Evolutionary conservation across 805 yeast species (phyloP).

Genomic region (Pichia gijzeniarum): DNA sequence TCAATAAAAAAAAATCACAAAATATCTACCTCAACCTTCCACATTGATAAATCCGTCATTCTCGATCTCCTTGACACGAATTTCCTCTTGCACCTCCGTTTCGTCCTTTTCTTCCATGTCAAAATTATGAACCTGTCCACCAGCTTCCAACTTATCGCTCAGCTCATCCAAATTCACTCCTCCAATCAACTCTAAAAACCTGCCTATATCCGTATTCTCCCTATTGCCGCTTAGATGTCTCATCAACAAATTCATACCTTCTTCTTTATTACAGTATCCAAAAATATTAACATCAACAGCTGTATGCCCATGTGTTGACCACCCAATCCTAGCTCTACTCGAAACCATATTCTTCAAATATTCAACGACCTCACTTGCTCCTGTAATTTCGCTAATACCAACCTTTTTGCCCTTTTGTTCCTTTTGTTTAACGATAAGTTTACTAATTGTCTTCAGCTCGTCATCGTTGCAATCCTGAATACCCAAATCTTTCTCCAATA

Average conservation of each 20-base stretch:
- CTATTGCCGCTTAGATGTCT: slow-evolving; percentile 65
- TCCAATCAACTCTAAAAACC: slow-evolving; percentile 48
- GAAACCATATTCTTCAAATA: slow-evolving; percentile 67
- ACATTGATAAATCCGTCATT: slow-evolving; percentile 4
- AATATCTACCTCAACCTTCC: no score
- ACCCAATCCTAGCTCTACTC: slow-evolving; percentile 82
- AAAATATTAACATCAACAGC: slow-evolving; percentile 94
- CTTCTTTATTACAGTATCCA: slow-evolving; percentile 58
- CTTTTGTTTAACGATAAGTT: slow-evolving; percentile 33
- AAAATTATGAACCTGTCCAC: background rate
- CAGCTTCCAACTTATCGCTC: slow-evolving; percentile 39
- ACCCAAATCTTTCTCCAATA: slow-evolving; percentile 62
- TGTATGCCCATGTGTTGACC: slow-evolving; percentile 95
- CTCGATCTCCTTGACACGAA: slow-evolving; percentile 13
- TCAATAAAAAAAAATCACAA: no score
- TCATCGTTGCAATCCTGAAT: slow-evolving; percentile 47
- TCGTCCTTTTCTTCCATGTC: background rate
- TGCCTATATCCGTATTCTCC: slow-evolving; percentile 83
- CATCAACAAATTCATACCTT: slow-evolving; percentile 34
- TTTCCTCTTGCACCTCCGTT: slow-evolving; percentile 10
- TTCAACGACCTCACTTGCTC: slow-evolving; percentile 26
- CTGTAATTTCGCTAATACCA: slow-evolving; percentile 27
- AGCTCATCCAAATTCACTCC: slow-evolving; percentile 33
- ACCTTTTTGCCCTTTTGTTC: slow-evolving; percentile 40
- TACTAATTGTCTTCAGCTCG: slow-evolving; percentile 45